Evolutionary conservation across 371 early-diverging fungal genomes (phyloP).

Genomic region (Apophysomyces sp.): DNA sequence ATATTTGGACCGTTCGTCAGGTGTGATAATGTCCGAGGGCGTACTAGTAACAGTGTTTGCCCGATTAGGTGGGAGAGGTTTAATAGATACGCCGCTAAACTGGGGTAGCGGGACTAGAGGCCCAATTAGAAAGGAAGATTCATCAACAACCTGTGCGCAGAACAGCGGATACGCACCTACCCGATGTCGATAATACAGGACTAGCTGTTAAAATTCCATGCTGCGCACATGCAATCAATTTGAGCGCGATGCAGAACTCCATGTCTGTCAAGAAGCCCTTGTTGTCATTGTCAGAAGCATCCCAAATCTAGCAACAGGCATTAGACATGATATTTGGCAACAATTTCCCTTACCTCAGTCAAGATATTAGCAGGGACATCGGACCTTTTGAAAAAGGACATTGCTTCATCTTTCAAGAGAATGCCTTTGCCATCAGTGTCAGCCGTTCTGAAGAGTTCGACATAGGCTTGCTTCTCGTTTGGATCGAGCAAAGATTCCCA

Average conservation of each 20-base stretch:
- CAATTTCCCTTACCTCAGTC: conserved; percentile 55
- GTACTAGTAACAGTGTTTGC: conserved; percentile 1
- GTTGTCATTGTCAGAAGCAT: conserved; percentile 72
- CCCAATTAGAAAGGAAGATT: background rate
- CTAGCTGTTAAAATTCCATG: conserved; percentile 50
- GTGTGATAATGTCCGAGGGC: conserved; percentile 32
- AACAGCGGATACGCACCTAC: conserved; percentile 19
- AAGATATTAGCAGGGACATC: conserved; percentile 65
- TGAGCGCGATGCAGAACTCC: conserved; percentile 80
- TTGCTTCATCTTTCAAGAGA: conserved; percentile 75
- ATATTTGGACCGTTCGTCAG: conserved; percentile 70
- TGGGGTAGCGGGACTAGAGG: conserved; percentile 45
- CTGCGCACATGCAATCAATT: conserved; percentile 88
- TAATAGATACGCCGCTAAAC: conserved; percentile 41
- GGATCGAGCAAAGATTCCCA: conserved; percentile 43
- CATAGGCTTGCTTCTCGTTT: conserved; percentile 68
- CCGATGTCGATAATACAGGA: conserved; percentile 37
- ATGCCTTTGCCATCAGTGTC: conserved; percentile 69
- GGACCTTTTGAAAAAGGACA: conserved; percentile 79
- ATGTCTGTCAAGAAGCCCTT: conserved; percentile 73
- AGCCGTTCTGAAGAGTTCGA: conserved; percentile 65
- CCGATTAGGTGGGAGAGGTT: conserved; percentile 11
- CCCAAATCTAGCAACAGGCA: conserved; percentile 70
- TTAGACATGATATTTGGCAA: background rate
- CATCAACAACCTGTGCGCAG: conserved; percentile 4